phyloP scores from a whole-genome alignment of 768 basidiomycete genomes.

The Phylloporus sp. region DNA sequence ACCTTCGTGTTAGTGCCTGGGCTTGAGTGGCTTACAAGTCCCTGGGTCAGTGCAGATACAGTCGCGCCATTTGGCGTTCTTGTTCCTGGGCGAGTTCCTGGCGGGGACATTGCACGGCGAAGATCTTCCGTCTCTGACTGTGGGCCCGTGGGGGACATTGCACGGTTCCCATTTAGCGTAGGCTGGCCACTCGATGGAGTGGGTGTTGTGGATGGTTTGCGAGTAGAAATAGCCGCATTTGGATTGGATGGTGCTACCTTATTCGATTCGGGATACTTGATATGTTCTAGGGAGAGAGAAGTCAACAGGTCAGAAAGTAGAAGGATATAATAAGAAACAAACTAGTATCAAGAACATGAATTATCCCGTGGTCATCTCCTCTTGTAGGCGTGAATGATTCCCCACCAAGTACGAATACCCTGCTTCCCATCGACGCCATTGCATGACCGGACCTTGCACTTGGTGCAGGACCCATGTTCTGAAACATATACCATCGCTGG shows the following conservation, averaged over 20 bases:
- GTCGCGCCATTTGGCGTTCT: constrained; percentile 32
- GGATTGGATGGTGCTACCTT: constrained; percentile 35
- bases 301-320: constrained; percentile 4
- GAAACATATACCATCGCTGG: constrained; percentile 99
- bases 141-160: constrained; percentile 60
- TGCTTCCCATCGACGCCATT: constrained; percentile 90
- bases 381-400: constrained; percentile 77
- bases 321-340: constrained; percentile 31
- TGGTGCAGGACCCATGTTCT: constrained; percentile 98
- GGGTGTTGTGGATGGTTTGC: constrained; percentile 46
- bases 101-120: constrained; percentile 66
- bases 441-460: constrained; percentile 92
- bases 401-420: constrained; percentile 92
- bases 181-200: constrained; percentile 28
- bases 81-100: constrained; percentile 41
- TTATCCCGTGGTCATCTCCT: constrained; percentile 72
- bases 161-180: constrained; percentile 39
- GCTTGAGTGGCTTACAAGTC: constrained; percentile 5
- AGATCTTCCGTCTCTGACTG: constrained; percentile 51
- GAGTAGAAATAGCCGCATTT: constrained; percentile 32
- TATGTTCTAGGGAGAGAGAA: constrained; percentile 58
- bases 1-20: constrained; percentile 40
- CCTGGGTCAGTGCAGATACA: constrained; percentile 9
- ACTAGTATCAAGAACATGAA: constrained; percentile 97
- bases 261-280: constrained; percentile 83